Percentiles rank a stretch among this genome's conserved stretches.
Conservation (phyloP, 164 flowering plant genomes). For the Vitis cinerea region DNA sequence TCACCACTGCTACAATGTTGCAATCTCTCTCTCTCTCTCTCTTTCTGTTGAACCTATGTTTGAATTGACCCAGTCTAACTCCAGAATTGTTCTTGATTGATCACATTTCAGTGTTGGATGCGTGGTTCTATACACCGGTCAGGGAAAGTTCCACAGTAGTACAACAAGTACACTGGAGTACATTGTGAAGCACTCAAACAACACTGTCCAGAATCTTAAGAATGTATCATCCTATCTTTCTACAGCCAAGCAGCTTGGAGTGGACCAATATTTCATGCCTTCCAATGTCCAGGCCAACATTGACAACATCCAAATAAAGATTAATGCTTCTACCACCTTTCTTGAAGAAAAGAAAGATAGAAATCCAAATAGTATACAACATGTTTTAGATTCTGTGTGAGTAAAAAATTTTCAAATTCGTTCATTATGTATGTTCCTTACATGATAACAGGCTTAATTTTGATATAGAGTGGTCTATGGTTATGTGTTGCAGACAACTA, state of each 20-base stretch:
- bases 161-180: constrained; percentile 19
- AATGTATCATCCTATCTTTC: constrained; percentile 19
- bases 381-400: constrained; percentile 25
- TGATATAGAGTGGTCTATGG: no score
- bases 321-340: constrained; percentile 15
- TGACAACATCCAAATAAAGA: constrained; percentile 13
- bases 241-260: constrained; percentile 28
- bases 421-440: neutral
- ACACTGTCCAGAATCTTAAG: constrained; percentile 17
- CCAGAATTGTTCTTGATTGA: neutral
- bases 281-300: constrained; percentile 15
- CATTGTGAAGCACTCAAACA: constrained; percentile 20
- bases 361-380: constrained; percentile 13
- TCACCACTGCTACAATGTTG: constrained; percentile 32
- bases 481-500: constrained; percentile 23
- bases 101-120: constrained; percentile 27
- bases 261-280: constrained; percentile 24
- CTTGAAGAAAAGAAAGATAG: constrained; percentile 9
- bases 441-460: neutral
- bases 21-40: neutral
- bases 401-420: neutral
- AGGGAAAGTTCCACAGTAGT: constrained; percentile 27
- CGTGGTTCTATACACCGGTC: constrained; percentile 28
- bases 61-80: neutral
- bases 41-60: neutral